Evolutionary conservation across 1,284 basidiomycete species (phyloP).

Genomic region (Ganoderma lingzhi): DNA sequence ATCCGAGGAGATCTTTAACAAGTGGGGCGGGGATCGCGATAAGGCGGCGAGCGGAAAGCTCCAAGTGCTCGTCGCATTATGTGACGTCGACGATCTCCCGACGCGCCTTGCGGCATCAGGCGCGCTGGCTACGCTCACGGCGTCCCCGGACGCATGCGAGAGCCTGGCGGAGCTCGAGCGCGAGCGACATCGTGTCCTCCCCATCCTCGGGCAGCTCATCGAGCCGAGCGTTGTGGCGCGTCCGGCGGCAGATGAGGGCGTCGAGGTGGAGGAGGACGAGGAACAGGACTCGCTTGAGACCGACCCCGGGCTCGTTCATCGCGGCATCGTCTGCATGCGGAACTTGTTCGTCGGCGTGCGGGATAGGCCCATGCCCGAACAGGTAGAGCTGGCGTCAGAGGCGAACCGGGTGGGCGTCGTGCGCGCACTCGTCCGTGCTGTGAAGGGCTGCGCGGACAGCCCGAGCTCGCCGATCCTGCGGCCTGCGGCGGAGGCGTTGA

Average conservation of each 20-base stretch:
- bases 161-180: constrained; percentile 68
- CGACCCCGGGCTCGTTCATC: constrained; percentile 74
- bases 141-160: constrained; percentile 66
- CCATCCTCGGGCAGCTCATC: constrained; percentile 70
- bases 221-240: constrained; percentile 54
- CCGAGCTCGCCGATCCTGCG: constrained; percentile 45
- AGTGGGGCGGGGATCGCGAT: constrained; percentile 61
- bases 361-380: constrained; percentile 44
- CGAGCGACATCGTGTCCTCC: constrained; percentile 66
- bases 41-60: constrained; percentile 67
- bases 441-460: constrained; percentile 48
- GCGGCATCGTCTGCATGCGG: constrained; percentile 74
- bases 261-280: constrained; percentile 40
- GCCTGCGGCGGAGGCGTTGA: constrained; percentile 56
- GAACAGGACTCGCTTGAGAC: constrained; percentile 33
- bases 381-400: constrained; percentile 55
- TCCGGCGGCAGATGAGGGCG: constrained; percentile 43
- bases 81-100: constrained; percentile 82
- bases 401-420: constrained; percentile 59
- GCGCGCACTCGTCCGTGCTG: constrained; percentile 54
- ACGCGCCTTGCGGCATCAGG: constrained; percentile 89
- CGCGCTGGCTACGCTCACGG: constrained; percentile 82
- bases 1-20: constrained; percentile 77
- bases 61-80: constrained; percentile 85
- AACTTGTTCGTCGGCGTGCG: constrained; percentile 64